These are phyloP conservation scores for Chaetomium globosum DNA, from an alignment of 2,329 filamentous ascomycete species.

Conservation along the genomic window DNA sequence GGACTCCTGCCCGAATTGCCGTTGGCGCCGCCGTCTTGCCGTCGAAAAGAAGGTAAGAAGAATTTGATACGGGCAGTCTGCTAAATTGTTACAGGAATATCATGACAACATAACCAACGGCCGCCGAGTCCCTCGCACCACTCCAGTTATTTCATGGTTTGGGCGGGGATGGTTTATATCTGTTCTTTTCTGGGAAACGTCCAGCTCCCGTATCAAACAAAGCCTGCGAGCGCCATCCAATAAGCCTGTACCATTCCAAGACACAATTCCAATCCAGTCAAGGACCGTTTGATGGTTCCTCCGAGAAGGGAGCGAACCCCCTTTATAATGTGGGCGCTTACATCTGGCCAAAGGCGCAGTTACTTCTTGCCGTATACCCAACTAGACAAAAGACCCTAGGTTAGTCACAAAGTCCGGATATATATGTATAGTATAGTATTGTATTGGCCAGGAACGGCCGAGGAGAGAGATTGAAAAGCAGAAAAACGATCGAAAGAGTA, in stretches of 20 bases:
- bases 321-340: background rate
- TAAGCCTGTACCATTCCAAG: background rate
- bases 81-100: slow-evolving; percentile 1
- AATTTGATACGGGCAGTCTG: background rate
- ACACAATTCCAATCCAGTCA: background rate
- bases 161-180: background rate
- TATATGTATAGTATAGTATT: background rate
- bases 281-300: too few relatives aligned
- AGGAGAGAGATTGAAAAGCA: background rate
- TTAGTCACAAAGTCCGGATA: background rate
- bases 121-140: background rate
- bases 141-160: background rate
- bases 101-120: background rate
- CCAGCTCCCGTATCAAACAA: background rate
- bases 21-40: too few relatives aligned
- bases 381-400: background rate
- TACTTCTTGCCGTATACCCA: slow-evolving; percentile 3
- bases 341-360: background rate
- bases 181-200: background rate
- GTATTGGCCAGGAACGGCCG: too few relatives aligned
- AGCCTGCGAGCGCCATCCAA: background rate
- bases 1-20: too few relatives aligned
- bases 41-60: too few relatives aligned
- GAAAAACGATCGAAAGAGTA: too few relatives aligned
- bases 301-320: background rate